These are phyloP conservation scores for Rhynchosporium secalis DNA, from an alignment of 2,329 filamentous ascomycete genomes.

Conservation along the genomic window DNA sequence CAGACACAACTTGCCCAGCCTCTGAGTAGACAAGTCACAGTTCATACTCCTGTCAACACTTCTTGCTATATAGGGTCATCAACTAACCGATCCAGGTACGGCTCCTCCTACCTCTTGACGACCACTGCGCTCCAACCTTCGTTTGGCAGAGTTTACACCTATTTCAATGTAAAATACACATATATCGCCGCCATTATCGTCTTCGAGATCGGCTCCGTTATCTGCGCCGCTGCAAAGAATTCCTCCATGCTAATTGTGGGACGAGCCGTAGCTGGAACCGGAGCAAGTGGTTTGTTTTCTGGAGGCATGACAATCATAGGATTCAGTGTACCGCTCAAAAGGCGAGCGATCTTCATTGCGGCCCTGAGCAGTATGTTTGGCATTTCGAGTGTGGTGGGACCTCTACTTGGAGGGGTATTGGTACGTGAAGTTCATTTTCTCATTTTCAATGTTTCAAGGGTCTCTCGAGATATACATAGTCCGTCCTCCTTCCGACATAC, in stretches of 20 bases:
- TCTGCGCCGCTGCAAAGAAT: constrained; percentile 41
- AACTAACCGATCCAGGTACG: constrained; percentile 29
- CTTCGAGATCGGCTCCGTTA: constrained; percentile 42
- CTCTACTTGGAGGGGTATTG: constrained; percentile 43
- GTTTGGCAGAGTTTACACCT: constrained; percentile 41
- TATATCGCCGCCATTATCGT: constrained; percentile 38
- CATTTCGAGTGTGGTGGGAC: constrained; percentile 40
- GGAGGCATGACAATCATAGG: constrained; percentile 42
- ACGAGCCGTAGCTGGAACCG: constrained; percentile 41
- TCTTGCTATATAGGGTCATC: no score
- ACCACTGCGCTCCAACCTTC: constrained; percentile 41
- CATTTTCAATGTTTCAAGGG: no score
- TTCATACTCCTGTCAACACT: no score
- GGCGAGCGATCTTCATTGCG: constrained; percentile 39
- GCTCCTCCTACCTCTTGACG: constrained; percentile 43
- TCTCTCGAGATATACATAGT: no score
- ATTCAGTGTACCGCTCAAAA: constrained; percentile 42
- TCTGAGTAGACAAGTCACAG: no score
- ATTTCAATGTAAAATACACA: constrained; percentile 40
- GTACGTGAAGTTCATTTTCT: no score
- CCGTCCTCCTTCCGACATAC: no score
- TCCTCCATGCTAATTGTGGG: constrained; percentile 42
- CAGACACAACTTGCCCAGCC: no score
- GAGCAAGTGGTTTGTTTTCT: constrained; percentile 40
- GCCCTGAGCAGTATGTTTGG: constrained; percentile 39